Evolutionary conservation across 768 basidiomycete species (phyloP), one percentile per base, ranked within the genome.

Genomic region (Xanthoconium purpureum): DNA sequence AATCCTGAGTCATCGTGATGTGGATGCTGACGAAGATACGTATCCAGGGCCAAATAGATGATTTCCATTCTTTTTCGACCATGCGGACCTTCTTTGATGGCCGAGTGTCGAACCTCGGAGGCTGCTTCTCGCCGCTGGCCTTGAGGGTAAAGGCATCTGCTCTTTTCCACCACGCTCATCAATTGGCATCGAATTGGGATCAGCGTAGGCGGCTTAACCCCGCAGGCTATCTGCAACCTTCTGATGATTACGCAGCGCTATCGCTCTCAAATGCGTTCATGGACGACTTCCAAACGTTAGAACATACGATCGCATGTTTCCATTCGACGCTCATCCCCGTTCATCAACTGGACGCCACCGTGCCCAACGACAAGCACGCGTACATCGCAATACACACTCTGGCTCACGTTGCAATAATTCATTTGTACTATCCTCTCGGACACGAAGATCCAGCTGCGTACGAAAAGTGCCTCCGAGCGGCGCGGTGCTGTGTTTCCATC

Each of bases 61-160:
- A 78, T 39, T 68, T 75, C 49, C 74, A 75, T 50, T 75, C 81
- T 52, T 77, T 82, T 56, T 83, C 84, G 42, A 87, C 86, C 12
- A 78, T 84, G 52, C 79, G 77, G 54, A 74, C 80, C 42, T 89
- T 90, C 71, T 78, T 88, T 54, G 77, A 82, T 52, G 84, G 80
- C 36, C 82, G 80, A 52, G 72, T 82, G 37, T 78, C 80, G 6
- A 74, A 77, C 36, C 66, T 73, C 12, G 68, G 68, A 32, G 78
- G 77, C 47, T 82, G 82, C 36, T 89, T 85, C 69, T 85, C 87
- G 10, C 77, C 81, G 33, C 74, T 78, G 45, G 83, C 88, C 13
- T 72, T 89, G 61, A 83, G 87, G 58, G 85, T 80, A 51, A 91
- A 91, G 71, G 87, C 88, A 17, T 84, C 89, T n/a, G 79, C 87